Base-by-base conservation (phyloP, 140 eudicot genomes). In the Eryngium alpinum region DNA sequence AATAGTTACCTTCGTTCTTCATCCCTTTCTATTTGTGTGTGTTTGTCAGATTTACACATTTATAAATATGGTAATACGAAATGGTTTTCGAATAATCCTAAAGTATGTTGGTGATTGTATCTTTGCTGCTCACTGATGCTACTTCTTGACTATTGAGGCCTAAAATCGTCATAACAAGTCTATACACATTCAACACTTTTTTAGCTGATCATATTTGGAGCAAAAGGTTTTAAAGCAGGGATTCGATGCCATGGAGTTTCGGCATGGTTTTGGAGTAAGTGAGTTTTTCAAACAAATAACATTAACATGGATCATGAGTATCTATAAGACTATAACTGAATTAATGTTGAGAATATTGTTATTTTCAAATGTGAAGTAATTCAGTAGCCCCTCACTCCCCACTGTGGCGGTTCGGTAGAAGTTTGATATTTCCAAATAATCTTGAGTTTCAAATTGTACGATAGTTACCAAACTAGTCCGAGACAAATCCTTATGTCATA, bases 201-300 rank as follows among this genome's bases (percentile, higher is more conserved):
- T 71, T 77, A 95, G 99, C 77, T 95, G 86, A 88, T 86, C 83
- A 92, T 81, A 89, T 79, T 89, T 63, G 98, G 99, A 29, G 94
- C 92, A 49, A 93, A 89, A 82, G 90, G 90, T 86, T 79, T 93
- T 70, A 84, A 92, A 86, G 98, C 92, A 18, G 98, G 99, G 84
- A 81, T 95, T 59, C 97, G 99, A 62, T 95, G 99, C 78, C 97
- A 98, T 81, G 90, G 92, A 80, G 99, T 84, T 88, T 92, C 69
- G 97, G 99, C 99, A 95, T 87, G 99, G 99, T 67, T 90, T 91
- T 87, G 99, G 99, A 83, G 92, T 91, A 80, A 98, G 99, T 95
- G 91, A 74, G 94, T 87, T 75, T 0, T 12, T 38, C 28, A 13
- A 28, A 28, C 43, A 22, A 31, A 53, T 53, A 56, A 29, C 52